Conservation (phyloP, 2,329 filamentous ascomycete species). For the Fusarium torulosum region DNA sequence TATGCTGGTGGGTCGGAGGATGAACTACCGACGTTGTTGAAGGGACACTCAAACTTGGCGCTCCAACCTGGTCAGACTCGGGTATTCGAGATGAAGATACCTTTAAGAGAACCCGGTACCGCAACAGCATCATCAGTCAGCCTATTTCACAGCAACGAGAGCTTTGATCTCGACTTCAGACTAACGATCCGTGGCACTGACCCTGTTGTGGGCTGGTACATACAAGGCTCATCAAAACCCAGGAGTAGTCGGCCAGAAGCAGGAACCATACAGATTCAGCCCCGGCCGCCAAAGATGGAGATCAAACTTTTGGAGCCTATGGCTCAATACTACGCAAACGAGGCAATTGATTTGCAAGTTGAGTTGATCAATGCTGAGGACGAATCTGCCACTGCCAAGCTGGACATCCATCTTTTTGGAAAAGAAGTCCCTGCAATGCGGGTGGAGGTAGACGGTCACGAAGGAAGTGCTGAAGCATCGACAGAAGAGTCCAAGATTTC, state of each 20-base stretch:
- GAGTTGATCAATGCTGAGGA: constrained; percentile 86
- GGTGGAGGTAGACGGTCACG: constrained; percentile 55
- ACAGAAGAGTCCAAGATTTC: constrained; percentile 59
- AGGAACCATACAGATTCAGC: constrained; percentile 77
- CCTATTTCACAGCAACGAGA: constrained; percentile 71
- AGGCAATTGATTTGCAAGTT: constrained; percentile 76
- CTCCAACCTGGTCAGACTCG: constrained; percentile 75
- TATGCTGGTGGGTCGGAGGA: constrained; percentile 45
- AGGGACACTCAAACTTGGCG: constrained; percentile 72
- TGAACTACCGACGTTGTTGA: constrained; percentile 57
- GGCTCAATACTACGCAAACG: constrained; percentile 87
- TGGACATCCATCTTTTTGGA: constrained; percentile 77
- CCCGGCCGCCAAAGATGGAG: constrained; percentile 92
- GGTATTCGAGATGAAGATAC: constrained; percentile 78
- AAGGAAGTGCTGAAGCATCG: constrained; percentile 51
- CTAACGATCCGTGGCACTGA: constrained; percentile 64
- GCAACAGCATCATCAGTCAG: constrained; percentile 74
- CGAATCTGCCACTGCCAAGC: constrained; percentile 76
- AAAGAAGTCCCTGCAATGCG: constrained; percentile 62
- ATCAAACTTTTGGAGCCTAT: constrained; percentile 73
- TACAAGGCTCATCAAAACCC: constrained; percentile 58
- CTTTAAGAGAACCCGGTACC: constrained; percentile 85
- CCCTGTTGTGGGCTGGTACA: constrained; percentile 64
- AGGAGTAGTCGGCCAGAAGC: constrained; percentile 63
- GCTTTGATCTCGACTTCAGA: constrained; percentile 76